These are phyloP conservation scores for Colletotrichum sp. DNA, from an alignment of 2,329 filamentous ascomycete species.

Conservation along the genomic window DNA sequence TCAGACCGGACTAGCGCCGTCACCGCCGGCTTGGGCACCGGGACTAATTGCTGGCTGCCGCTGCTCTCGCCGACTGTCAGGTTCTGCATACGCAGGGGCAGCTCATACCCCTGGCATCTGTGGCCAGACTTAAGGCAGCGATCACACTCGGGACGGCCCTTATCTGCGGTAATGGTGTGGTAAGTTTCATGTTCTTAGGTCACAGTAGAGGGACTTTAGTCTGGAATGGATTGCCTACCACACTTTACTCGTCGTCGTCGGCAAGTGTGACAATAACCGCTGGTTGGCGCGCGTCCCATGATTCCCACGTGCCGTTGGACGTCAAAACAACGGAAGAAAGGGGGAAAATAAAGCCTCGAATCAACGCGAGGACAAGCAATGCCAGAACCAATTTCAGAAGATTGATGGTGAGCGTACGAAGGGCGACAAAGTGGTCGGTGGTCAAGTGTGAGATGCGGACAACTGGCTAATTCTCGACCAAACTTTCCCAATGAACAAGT, in stretches of 20 bases:
- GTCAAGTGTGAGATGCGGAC: not conserved
- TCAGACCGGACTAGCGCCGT: not conserved
- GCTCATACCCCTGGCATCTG: not conserved
- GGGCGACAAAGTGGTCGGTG: not conserved
- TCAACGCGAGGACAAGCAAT: not conserved
- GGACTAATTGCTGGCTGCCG: not conserved
- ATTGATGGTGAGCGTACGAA: not conserved
- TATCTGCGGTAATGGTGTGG: not conserved
- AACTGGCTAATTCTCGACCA: not conserved
- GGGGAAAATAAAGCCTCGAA: not conserved
- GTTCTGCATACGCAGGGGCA: not conserved
- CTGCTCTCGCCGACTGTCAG: not conserved
- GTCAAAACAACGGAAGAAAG: fast-evolving
- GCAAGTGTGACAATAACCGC: not conserved
- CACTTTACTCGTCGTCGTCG: not conserved
- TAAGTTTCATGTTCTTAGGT: not conserved
- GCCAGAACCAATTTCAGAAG: fast-evolving
- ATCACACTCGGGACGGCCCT: not conserved
- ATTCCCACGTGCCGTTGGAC: too few species aligned
- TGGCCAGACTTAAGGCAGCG: not conserved
- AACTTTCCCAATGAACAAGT: not conserved
- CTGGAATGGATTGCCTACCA: not conserved
- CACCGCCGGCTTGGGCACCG: not conserved
- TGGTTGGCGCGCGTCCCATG: not conserved
- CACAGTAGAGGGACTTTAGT: not conserved